Evolutionary conservation across 1,284 basidiomycete genomes (phyloP), one percentile per base, ranked within the genome.

Genomic region (Calocybe gambosa): DNA sequence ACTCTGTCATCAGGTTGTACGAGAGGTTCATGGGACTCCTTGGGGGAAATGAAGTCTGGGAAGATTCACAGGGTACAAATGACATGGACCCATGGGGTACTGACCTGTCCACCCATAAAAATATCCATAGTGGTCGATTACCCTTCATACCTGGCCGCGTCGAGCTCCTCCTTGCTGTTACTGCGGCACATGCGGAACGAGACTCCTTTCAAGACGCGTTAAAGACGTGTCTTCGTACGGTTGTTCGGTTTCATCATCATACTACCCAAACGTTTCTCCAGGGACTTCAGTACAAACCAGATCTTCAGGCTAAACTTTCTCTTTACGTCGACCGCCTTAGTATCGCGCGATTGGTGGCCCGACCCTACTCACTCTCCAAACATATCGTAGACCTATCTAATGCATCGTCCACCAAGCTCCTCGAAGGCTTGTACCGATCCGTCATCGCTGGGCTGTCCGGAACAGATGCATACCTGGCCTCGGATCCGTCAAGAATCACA

Each of bases 121-220:
- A 45, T 19, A 34, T 46, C 45, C 34, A 38, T 41, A 31, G 55
- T 36, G 42, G 41, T 41, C 26, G 48, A 38, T 44, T 53, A 21
- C 49, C 47, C 19, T 45, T 51, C 21, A 45, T 52, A 41, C 65
- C 62, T 3, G 66, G 66, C 20, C 66, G 62, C 19, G 55, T 64
- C 29, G 64, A 69, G 2, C 56, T 82, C 31, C 62, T 84, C 28
- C 65, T 82, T 26, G 67, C 70, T 5, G 75, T 69, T 1, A 62
- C 78, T 13, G 66, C 76, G n/a, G 85, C 86, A 9, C 66, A 80
- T 60, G 77, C 80, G 3, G 71, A 78, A 58, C 63, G 65, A 28
- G 63, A 76, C 55, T 67, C 71, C 20, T 85, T 87, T 53, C 55
- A 62, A 8, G 69, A 61, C 31, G 82, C 84, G 3, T 55, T 85